Evolutionary conservation across 176 grass and related monocot genomes (phyloP), one percentile per base, ranked within the genome.

Genomic region (Eragrostis nindensis): DNA sequence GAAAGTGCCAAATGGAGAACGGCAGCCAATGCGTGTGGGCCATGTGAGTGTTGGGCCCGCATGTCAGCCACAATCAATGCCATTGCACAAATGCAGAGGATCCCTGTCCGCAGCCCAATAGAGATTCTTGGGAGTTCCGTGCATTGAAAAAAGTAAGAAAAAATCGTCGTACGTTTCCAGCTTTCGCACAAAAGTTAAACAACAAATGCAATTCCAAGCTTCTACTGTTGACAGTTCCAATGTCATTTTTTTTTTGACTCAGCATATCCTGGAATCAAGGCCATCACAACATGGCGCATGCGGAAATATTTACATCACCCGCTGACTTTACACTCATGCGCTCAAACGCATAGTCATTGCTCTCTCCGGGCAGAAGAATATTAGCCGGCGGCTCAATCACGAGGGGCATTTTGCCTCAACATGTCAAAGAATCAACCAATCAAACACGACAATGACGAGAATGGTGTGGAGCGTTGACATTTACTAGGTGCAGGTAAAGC

Each of bases 391-490:
- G 44, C 11, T 76, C 64, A 70, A 68, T 30, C 52, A 62, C 25
- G 24, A 65, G 30, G 61, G 50, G 44, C 62, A 44, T 39, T 17
- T 70, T 73, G 40, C 81, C 49, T 46, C 3, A 0, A n/a, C 13
- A 62, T 45, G 30, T 22, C 32, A 74, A 90, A 86, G 66, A 90
- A 90, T 90, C 60, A 86, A 90, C 40, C 21, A 86, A 90, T 78
- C 50, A 16, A 72, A 78, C 40, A 49, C 22, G 56, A 72, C 41
- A 76, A 29, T 22, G 50, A 76, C 62, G 15, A 71, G 36, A 57
- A 78, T 68, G 79, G 41, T 36, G 50, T 78, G 67, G 83, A 59
- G 66, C 22, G 60, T 90, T 79, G 84, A 68, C 73, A 72, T 68
- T 68, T 16, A 54, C 49, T 78, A 63, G 74, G 48, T 73, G 63